Conservation (phyloP, 345 rosid genomes). For the Eutrema yunnanense region DNA sequence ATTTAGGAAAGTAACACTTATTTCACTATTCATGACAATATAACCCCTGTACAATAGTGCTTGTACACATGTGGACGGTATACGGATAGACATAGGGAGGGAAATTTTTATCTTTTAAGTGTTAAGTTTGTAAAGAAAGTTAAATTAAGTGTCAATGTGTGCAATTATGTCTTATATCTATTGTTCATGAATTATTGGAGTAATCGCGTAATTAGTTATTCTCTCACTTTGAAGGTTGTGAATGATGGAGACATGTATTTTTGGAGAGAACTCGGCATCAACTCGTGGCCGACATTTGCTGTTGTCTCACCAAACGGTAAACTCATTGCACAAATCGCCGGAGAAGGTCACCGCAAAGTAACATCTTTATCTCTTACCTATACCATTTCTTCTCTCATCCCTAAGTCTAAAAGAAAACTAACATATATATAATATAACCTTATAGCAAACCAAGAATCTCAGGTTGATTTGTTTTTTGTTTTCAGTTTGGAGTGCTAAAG, state of each 20-base stretch:
- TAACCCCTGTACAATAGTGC: too few species aligned
- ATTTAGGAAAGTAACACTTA: too few species aligned
- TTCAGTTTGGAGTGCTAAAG: not conserved
- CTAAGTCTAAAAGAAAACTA: not conserved
- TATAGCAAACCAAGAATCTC: not conserved
- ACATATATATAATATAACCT: not conserved
- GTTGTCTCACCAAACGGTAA: constrained; percentile 82
- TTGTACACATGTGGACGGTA: too few species aligned
- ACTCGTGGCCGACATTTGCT: constrained; percentile 96
- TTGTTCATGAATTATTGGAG: not conserved
- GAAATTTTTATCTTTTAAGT: too few species aligned
- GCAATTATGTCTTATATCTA: not conserved
- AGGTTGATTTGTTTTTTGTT: not conserved
- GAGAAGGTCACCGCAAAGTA: constrained; percentile 91
- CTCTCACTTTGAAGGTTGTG: constrained; percentile 51
- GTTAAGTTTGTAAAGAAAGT: too few species aligned
- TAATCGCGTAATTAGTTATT: not conserved
- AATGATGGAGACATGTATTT: constrained; percentile 91
- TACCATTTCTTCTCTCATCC: not conserved
- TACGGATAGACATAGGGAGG: too few species aligned
- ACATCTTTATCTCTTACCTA: constrained; percentile 1
- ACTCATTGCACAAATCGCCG: constrained; percentile 74
- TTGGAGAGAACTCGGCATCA: constrained; percentile 89
- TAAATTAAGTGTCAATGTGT: too few species aligned
- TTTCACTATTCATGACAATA: too few species aligned